Evolutionary conservation across 2,329 filamentous ascomycete species (phyloP).

Genomic region (Nothophoma quercina): DNA sequence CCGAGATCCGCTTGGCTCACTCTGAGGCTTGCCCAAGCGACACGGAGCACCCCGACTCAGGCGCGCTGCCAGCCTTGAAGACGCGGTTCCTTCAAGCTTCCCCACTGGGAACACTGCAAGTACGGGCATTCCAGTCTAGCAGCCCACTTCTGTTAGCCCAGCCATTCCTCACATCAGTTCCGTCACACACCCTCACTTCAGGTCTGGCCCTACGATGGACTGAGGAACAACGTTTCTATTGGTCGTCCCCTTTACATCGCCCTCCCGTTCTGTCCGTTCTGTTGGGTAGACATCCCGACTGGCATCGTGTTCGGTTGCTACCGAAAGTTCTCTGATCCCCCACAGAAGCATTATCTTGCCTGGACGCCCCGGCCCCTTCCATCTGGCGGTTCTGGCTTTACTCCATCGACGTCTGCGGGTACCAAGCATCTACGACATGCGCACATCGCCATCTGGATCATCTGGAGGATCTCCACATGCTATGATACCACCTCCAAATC

Average conservation of each 20-base stretch:
- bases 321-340: slow-evolving; percentile 41
- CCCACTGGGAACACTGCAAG: slow-evolving; percentile 32
- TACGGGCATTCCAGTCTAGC: slow-evolving; percentile 38
- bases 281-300: slow-evolving; percentile 33
- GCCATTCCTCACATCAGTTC: slow-evolving; percentile 12
- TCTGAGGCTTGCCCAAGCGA: slow-evolving; percentile 30
- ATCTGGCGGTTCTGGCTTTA: slow-evolving; percentile 29
- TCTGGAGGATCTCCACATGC: slow-evolving; percentile 43
- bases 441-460: slow-evolving; percentile 44
- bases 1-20: slow-evolving; percentile 28
- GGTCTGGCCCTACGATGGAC: slow-evolving; percentile 36
- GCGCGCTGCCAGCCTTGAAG: slow-evolving; percentile 31
- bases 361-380: slow-evolving; percentile 7
- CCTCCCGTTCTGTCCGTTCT: slow-evolving; percentile 32
- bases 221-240: slow-evolving; percentile 34
- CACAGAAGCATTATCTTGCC: slow-evolving; percentile 31
- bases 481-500: slow-evolving; percentile 44
- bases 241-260: slow-evolving; percentile 27
- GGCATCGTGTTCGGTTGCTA: slow-evolving; percentile 43
- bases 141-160: slow-evolving; percentile 13
- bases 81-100: slow-evolving; percentile 30
- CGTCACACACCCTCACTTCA: slow-evolving; percentile 19
- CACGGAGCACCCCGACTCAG: slow-evolving; percentile 34
- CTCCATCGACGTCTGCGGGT: slow-evolving; percentile 22
- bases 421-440: slow-evolving; percentile 28